Conservation (phyloP, 352 stramenopile genomes). For the Phytophthora chlamydospora region DNA sequence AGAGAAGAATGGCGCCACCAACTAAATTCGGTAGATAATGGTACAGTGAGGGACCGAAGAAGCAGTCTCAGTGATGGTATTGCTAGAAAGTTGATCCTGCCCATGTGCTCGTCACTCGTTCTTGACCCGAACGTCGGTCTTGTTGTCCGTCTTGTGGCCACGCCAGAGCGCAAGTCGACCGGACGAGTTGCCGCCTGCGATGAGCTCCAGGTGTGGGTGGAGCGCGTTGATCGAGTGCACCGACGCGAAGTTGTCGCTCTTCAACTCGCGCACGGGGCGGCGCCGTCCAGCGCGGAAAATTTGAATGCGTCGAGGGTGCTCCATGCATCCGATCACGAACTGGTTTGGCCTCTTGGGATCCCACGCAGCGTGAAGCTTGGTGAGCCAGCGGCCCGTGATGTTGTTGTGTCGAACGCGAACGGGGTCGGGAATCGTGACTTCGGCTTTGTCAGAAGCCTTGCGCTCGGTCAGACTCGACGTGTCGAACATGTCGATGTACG, state of each 20-base stretch:
- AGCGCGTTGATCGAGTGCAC: slow-evolving; percentile 90
- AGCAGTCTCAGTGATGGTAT: slow-evolving; percentile 2
- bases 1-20: slow-evolving; percentile 38
- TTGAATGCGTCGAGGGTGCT: slow-evolving; percentile 81
- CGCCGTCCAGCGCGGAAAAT: slow-evolving; percentile 77
- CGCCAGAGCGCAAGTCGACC: slow-evolving; percentile 71
- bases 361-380: slow-evolving; percentile 84
- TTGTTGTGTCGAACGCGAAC: slow-evolving; percentile 79
- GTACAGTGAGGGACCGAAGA: slow-evolving; percentile 14
- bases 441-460: slow-evolving; percentile 38
- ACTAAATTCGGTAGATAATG: slow-evolving; percentile 10
- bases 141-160: slow-evolving; percentile 32
- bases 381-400: slow-evolving; percentile 86
- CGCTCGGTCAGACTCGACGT: slow-evolving; percentile 43
- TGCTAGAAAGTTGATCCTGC: not conserved
- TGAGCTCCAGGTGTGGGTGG: slow-evolving; percentile 72
- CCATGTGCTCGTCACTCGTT: slow-evolving; percentile 6
- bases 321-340: slow-evolving; percentile 86
- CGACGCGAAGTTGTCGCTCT: slow-evolving; percentile 71
- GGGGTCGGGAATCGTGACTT: slow-evolving; percentile 47
- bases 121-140: slow-evolving; percentile 20
- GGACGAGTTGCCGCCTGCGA: slow-evolving; percentile 82
- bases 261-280: slow-evolving; percentile 75
- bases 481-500: slow-evolving; percentile 80
- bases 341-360: slow-evolving; percentile 74